Base-by-base conservation (phyloP, 2,329 filamentous ascomycete genomes). In the Fusarium sacchari region DNA sequence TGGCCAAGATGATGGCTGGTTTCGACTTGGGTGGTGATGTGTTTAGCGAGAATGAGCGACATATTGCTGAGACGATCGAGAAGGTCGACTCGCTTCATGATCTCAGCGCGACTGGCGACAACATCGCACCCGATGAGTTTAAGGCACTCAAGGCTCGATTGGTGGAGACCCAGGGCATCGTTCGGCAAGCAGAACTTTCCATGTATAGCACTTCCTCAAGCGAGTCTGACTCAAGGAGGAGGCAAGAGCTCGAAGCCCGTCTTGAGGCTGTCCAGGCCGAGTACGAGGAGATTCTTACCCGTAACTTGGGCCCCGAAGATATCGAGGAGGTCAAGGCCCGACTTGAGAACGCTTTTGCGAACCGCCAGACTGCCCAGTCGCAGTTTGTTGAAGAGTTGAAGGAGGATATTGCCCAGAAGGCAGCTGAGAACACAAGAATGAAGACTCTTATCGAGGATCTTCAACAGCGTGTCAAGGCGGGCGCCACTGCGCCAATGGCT, bases 1-100 rank as follows among this genome's bases (percentile, higher is more conserved):
- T 99, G 96, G 96, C 96, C 47, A 94, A 98, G 88, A 99, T 99
- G 96, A 98, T 99, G 96, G 96, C 96, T 67, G 95, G 96, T 7
- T 98, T 99, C 78, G 96, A 99, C 79, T 89, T 99, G 39, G 96
- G 95, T 49, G 92, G 93, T 55, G 95, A 98, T 65, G 92, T 97
- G 37, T 97, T 98, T 82, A 97, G 95, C 76, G 93, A 96, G 66
- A 97, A 97, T 77, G 96, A 99, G 82, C 90, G 92, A 72, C 92
- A 91, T 57, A 94, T 99, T 66, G 91, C 93, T 67, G 91, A 93
- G 71, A 92, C 95, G 71, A 96, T 98, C 76, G 90, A 95, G 76
- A 92, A 94, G 78, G 87, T 98, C 36, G 95, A 97, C 76, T 86
- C 89, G 18, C 86, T 98, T 46, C 89, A 95, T 74, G 92, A 95